phyloP scores from a whole-genome alignment of 305 asterid species.

The Ilex paraguariensis region DNA sequence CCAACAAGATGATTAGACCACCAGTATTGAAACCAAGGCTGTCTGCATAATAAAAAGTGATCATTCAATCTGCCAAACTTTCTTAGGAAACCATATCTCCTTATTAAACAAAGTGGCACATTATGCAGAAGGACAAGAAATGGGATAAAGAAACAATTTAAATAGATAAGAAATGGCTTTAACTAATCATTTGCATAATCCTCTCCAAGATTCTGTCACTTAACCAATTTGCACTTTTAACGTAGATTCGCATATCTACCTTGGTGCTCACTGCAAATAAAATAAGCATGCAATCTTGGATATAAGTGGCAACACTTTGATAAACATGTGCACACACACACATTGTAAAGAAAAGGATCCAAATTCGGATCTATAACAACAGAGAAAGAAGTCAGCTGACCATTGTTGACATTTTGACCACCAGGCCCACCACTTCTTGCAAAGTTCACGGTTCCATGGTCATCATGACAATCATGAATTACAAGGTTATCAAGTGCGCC shows the following conservation, averaged over 20 bases:
- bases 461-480: conserved; percentile 27
- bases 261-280: conserved; percentile 72
- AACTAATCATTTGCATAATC: conserved; percentile 73
- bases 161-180: no score
- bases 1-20: no score
- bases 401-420: conserved; percentile 96
- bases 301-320: not conserved
- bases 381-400: conserved; percentile 22
- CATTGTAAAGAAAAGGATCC: conserved; percentile 9
- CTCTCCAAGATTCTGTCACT: conserved; percentile 72
- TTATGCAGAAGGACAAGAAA: no score
- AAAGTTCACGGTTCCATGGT: conserved; percentile 73
- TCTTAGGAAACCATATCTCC: no score
- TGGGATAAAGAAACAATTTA: no score
- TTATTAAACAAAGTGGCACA: no score
- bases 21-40: no score
- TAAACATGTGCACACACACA: not conserved
- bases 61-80: no score
- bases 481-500: no score
- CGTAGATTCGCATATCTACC: conserved; percentile 98
- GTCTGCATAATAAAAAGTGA: no score
- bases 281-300: not conserved
- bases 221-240: conserved; percentile 72
- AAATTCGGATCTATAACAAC: not conserved
- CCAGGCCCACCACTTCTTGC: conserved; percentile 98